phyloP scores from a whole-genome alignment of 352 stramenopile species.

The Phytophthora europaea region DNA sequence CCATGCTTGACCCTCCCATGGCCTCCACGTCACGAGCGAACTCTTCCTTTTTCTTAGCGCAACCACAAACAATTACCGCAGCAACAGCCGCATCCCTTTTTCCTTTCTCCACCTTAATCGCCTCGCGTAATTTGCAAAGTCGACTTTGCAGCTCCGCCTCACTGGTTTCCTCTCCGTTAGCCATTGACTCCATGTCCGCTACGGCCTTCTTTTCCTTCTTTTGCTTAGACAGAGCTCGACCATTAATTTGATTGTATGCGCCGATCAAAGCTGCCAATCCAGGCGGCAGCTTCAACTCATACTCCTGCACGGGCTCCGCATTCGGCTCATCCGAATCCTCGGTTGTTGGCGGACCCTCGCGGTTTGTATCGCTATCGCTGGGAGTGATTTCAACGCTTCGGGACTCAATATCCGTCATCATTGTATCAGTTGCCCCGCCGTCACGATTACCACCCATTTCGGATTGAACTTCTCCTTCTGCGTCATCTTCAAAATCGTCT shows the following conservation, averaged over 20 bases:
- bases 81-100: conserved; percentile 46
- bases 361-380: conserved; percentile 23
- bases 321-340: not conserved
- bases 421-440: not conserved
- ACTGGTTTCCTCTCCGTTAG: conserved; percentile 26
- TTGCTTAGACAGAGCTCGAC: conserved; percentile 40
- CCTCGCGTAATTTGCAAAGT: conserved; percentile 35
- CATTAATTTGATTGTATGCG: conserved; percentile 43
- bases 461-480: not conserved
- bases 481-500: conserved; percentile 20
- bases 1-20: not conserved
- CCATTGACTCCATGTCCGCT: conserved; percentile 21
- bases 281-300: conserved; percentile 10
- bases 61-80: conserved; percentile 30
- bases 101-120: conserved; percentile 37
- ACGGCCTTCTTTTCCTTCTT: conserved; percentile 31
- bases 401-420: not conserved
- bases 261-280: conserved; percentile 10
- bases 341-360: not conserved
- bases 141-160: conserved; percentile 31
- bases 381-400: conserved; percentile 30
- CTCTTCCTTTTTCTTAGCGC: conserved; percentile 5
- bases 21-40: conserved; percentile 12
- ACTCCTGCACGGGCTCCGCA: not conserved
- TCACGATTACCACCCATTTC: conserved; percentile 3